Conservation (phyloP, 768 basidiomycete genomes). For the Austroboletus eburneus region DNA sequence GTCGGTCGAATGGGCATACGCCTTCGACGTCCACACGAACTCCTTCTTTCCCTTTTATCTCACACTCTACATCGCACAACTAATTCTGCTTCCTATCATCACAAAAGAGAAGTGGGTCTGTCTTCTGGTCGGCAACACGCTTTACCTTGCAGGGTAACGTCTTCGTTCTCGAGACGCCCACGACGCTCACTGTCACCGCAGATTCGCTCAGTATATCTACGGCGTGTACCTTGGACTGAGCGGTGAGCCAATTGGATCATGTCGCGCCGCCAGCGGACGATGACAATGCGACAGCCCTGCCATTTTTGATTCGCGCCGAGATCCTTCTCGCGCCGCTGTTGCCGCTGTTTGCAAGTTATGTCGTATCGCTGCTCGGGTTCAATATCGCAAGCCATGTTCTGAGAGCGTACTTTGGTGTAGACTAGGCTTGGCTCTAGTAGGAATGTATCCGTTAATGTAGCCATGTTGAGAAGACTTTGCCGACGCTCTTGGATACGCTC, state of each 20-base stretch:
- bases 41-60: conserved; percentile 94
- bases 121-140: conserved; percentile 85
- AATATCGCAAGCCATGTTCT: conserved; percentile 86
- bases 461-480: conserved; percentile 1
- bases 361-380: conserved; percentile 84
- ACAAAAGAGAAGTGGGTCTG: conserved; percentile 91
- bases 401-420: conserved; percentile 64
- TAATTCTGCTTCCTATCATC: conserved; percentile 81
- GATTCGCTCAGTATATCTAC: conserved; percentile 87
- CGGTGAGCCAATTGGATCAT: conserved; percentile 40
- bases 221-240: conserved; percentile 85
- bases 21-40: conserved; percentile 95
- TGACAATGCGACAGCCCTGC: conserved; percentile 79
- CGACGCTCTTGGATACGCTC: background rate
- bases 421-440: too few relatives aligned
- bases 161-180: background rate
- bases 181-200: conserved; percentile 27
- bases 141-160: conserved; percentile 68
- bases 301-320: conserved; percentile 88
- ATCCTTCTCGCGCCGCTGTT: conserved; percentile 87
- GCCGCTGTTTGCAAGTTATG: conserved; percentile 81
- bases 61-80: conserved; percentile 83
- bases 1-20: conserved; percentile 87
- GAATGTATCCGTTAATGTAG: conserved; percentile 9
- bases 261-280: background rate